phyloP scores from a whole-genome alignment of 345 rosid species.

The Nasturtium officinale region DNA sequence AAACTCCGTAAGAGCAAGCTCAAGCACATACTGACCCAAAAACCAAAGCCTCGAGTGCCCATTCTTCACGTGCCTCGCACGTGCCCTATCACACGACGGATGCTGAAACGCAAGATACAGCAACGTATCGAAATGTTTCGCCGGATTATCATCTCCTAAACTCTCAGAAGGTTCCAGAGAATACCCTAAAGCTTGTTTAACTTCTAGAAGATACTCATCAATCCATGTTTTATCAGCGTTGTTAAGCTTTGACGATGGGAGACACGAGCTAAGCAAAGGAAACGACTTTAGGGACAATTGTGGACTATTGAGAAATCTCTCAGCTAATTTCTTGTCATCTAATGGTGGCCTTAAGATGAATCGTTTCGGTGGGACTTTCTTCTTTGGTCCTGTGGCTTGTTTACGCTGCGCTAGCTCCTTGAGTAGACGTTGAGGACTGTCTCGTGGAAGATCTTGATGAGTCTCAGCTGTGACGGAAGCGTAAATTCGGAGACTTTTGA shows the following conservation, averaged over 20 bases:
- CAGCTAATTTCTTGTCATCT: conserved; percentile 77
- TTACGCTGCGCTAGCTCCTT: conserved; percentile 93
- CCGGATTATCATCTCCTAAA: conserved; percentile 82
- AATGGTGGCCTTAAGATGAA: conserved; percentile 83
- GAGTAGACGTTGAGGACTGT: conserved; percentile 87
- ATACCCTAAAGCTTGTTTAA: conserved; percentile 92
- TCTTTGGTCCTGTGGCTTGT: conserved; percentile 62
- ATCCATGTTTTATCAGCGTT: conserved; percentile 88
- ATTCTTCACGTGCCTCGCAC: conserved; percentile 75
- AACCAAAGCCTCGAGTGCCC: conserved; percentile 86
- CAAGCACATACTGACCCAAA: conserved; percentile 91
- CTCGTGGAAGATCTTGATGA: conserved; percentile 60
- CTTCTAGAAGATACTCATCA: conserved; percentile 86
- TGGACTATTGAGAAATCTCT: conserved; percentile 82
- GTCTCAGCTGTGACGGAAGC: conserved; percentile 65
- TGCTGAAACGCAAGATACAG: conserved; percentile 91
- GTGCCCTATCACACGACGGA: conserved; percentile 80
- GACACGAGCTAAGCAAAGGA: conserved; percentile 82
- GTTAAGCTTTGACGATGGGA: conserved; percentile 83
- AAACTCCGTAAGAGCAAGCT: conserved; percentile 75
- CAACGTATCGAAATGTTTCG: conserved; percentile 86
- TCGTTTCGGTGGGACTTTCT: conserved; percentile 65
- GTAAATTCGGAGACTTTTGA: conserved; percentile 47
- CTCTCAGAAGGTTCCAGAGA: conserved; percentile 68
- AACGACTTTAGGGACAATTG: conserved; percentile 86